Percentiles rank a stretch among this genome's conserved stretches.
Conservation (phyloP, 441 rosid species). For the Euphorbia celastroides region DNA sequence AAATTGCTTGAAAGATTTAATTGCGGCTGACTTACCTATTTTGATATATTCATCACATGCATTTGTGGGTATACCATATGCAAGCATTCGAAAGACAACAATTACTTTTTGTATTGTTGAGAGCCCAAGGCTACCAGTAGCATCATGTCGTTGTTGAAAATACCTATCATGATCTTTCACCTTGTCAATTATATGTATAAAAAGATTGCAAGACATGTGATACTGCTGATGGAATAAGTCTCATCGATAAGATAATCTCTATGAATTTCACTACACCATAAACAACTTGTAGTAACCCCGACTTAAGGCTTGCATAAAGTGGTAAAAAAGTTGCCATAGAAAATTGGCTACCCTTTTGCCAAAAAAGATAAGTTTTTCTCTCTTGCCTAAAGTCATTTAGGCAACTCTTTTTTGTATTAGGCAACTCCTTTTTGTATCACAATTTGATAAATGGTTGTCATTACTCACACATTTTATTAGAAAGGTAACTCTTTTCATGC, state of each 20-base stretch:
- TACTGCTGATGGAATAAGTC: background rate
- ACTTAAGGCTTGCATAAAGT: no score
- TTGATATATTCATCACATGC: background rate
- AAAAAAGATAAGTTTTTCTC: no score
- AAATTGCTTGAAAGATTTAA: conserved; percentile 3
- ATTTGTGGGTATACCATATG: background rate
- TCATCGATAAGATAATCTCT: no score
- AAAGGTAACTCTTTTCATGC: no score
- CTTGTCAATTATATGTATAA: background rate
- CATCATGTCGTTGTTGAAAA: background rate
- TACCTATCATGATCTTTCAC: background rate
- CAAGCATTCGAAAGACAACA: background rate
- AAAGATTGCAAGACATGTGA: background rate
- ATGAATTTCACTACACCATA: no score
- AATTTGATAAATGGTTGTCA: no score
- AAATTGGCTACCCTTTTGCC: no score
- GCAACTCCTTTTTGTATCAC: no score
- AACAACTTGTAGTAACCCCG: background rate
- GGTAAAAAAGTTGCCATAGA: no score
- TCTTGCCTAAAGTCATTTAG: no score
- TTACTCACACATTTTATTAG: no score
- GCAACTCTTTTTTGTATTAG: no score
- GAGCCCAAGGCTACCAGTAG: background rate
- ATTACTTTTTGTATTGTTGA: background rate
- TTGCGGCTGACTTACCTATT: background rate